Base-by-base conservation (phyloP, 495 filamentous ascomycete species). In the Symbiotaphrina buchneri region DNA sequence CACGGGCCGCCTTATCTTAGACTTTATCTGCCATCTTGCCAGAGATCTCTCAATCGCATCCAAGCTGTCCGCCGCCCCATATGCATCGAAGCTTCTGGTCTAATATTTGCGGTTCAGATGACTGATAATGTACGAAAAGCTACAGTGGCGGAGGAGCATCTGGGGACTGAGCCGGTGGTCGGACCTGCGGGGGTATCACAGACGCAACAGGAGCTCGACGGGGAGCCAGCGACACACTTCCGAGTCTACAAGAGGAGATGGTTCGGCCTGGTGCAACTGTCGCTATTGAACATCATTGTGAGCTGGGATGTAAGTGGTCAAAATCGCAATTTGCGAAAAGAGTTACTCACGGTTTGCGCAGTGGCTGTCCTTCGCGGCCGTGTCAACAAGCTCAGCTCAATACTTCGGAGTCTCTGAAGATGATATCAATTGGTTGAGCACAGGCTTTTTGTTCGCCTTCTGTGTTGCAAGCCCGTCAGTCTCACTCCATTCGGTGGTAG, bases 311-410 rank as follows among this genome's bases (percentile, higher is more conserved):
- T 90, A 65, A 61, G 78, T 66, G 19, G 25, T 8, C 8, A 25
- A 25, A 8, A 8, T 25, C 8, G 8, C 13, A 25, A 25, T 25
- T 33, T 33, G 18, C n/a, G n/a, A n/a, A n/a, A n/a, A n/a, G n/a
- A n/a, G n/a, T n/a, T n/a, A 13, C 26, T 32, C 33, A 27, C 27
- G 24, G 30, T 27, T 26, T n/a, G 21, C 7, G 15, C 39, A 85
- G 77, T 95, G 85, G 85, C 64, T 97, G 38, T 87, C 84, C 19
- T 97, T 81, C 54, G 72, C 85, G 5, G 70, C 87, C 20, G 71
- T 91, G 22, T 81, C 80, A 8, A 68, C 68, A 27, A 73, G 72
- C 11, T 63, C 81, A 0, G 68, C 84, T 2, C 43, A 58, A 22
- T 90, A 81, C 55, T 97, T 87, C 47, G 38, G 52, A 21, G 75